phyloP scores from a whole-genome alignment of 306 rosid genomes.

The Medicago arabica region DNA sequence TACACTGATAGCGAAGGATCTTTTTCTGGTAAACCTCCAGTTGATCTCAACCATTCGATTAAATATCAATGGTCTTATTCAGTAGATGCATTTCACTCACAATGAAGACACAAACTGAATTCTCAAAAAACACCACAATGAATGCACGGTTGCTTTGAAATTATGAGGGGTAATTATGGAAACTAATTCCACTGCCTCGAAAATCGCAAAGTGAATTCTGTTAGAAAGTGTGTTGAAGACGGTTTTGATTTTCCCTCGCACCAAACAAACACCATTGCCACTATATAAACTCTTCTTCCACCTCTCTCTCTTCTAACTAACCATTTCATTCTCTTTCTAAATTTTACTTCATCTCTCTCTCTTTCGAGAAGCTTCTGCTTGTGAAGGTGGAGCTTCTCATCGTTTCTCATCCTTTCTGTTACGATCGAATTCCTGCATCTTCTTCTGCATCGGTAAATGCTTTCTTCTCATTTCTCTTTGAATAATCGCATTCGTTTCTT shows the following conservation, averaged over 20 bases:
- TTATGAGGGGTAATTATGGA: slow-evolving; percentile 22
- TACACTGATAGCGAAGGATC: too few species aligned
- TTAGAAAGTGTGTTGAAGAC: slow-evolving; percentile 51
- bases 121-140: background rate
- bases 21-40: background rate
- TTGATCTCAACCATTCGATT: background rate
- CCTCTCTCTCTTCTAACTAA: slow-evolving; percentile 36
- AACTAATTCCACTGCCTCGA: background rate
- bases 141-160: background rate
- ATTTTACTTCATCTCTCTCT: slow-evolving; percentile 30
- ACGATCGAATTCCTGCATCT: background rate
- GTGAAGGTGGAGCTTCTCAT: slow-evolving; percentile 37
- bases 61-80: background rate
- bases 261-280: slow-evolving; percentile 45
- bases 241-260: slow-evolving; percentile 54
- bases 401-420: background rate
- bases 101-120: background rate
- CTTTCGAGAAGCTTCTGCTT: slow-evolving; percentile 28
- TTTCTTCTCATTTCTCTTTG: background rate
- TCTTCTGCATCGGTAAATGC: background rate
- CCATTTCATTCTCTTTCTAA: slow-evolving; percentile 43
- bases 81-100: background rate
- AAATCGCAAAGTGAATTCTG: slow-evolving; percentile 40
- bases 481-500: background rate
- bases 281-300: slow-evolving; percentile 41